Evolutionary conservation across 768 basidiomycete species (phyloP), one percentile per base, ranked within the genome.

Genomic region (Galerina sulciceps): DNA sequence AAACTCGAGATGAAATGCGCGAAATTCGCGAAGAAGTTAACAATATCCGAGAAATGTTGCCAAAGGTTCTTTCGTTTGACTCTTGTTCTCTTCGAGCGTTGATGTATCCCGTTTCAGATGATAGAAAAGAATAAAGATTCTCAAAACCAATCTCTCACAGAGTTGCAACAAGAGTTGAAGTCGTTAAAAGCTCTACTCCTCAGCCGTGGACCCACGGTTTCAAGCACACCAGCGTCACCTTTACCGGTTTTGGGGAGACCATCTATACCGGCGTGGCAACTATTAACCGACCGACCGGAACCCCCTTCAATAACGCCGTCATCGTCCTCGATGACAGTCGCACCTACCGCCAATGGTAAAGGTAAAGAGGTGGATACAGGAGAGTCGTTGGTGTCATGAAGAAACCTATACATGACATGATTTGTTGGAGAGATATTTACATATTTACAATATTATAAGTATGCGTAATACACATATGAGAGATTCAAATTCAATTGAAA

Each of bases 131-230:
- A 90, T 70, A 92, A 94, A 70, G 89, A 93, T 54, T 82, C 85
- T 13, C 94, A 97, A 73, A 83, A 85, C 18, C 86, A 90, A 59
- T 92, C 94, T 1, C 80, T 98, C 13, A 76, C 82, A 53, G 96
- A 98, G 65, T 80, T 99, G 11, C 95, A 97, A 66, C 88, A 94
- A 64, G 96, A 99, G 69, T 83, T 99, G 67, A 94, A 95, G 69
- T 98, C 96, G 0, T 79, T 99, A 60, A 98, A 98, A 72, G 87
- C 95, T 0, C 81, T 99, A 22, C 76, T 98, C 8, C 81, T 96
- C 8, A 92, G 86, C 62, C 86, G 91, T 35, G 85, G 89, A 6
- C 78, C 88, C 6, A 72, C 74, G 17, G 67, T 78, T 31, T 65
- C 85, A 1, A 80, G 76, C 61, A 76, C 81, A 18, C 76, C 84